A percentile compares a stretch with the other conserved stretches of the same genome.
Conservation (phyloP, 306 rosid genomes). For the Rosa persica region DNA sequence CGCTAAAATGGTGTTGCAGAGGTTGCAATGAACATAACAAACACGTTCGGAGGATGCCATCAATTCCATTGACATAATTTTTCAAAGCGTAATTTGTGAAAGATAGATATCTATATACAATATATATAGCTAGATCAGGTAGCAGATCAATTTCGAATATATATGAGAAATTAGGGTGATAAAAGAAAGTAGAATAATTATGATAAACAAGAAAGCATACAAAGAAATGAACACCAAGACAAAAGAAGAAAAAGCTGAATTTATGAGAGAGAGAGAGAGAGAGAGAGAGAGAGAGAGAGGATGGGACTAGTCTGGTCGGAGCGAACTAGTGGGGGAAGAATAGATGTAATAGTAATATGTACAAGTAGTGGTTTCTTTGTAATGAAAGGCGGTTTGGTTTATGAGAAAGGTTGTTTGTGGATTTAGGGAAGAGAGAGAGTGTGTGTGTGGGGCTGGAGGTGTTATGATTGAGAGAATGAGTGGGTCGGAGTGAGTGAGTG, state of each 20-base stretch:
- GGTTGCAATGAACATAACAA: conserved; percentile 99
- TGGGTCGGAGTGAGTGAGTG: conserved; percentile 68
- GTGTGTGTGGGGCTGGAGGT: conserved; percentile 16
- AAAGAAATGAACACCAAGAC: conserved; percentile 18
- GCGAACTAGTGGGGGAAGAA: conserved; percentile 38
- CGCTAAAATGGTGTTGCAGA: conserved; percentile 99
- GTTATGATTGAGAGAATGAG: conserved; percentile 91
- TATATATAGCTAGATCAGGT: conserved; percentile 26
- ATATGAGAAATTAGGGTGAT: background rate
- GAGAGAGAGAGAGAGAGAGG: conserved; percentile 42
- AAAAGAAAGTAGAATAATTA: conserved; percentile 11
- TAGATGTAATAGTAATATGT: conserved; percentile 10
- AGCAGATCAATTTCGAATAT: background rate
- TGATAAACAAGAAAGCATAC: conserved; percentile 23
- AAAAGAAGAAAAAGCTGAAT: conserved; percentile 7
- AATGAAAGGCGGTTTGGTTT: conserved; percentile 45
- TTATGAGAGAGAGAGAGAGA: conserved; percentile 36
- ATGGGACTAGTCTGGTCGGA: conserved; percentile 83
- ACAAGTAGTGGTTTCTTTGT: conserved; percentile 34
- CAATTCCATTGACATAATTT: conserved; percentile 80
- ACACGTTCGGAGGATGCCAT: conserved; percentile 87
- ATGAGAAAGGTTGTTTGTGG: conserved; percentile 46
- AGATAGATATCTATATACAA: background rate
- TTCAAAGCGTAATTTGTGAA: conserved; percentile 21
- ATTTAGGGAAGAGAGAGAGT: conserved; percentile 15